A percentile compares a stretch with the other conserved stretches of the same genome.
phyloP scores from a whole-genome alignment of 1,284 basidiomycete species.

The Moesziomyces antarcticus region DNA sequence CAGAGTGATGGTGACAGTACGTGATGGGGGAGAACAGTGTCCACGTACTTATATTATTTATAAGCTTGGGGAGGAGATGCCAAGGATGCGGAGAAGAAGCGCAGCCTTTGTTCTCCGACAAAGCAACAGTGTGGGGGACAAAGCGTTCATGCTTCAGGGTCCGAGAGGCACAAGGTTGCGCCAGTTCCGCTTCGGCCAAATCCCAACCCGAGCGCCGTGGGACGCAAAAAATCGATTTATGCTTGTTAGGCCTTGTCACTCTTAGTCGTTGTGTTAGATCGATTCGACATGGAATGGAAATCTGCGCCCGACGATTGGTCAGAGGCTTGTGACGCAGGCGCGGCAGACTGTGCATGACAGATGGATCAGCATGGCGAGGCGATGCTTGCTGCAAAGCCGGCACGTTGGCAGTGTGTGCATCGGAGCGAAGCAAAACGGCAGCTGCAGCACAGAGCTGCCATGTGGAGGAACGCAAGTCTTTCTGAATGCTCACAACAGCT shows the following conservation, averaged over 20 bases:
- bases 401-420: too few relatives aligned
- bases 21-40: not conserved
- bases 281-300: too few relatives aligned
- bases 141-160: not conserved
- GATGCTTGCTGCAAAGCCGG: too few relatives aligned
- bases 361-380: too few relatives aligned
- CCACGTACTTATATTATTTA: not conserved
- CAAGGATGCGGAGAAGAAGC: conserved; percentile 15
- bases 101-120: not conserved
- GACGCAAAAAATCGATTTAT: not conserved
- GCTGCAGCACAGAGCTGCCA: too few relatives aligned
- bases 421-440: too few relatives aligned
- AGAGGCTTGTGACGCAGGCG: too few relatives aligned
- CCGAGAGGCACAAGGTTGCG: not conserved
- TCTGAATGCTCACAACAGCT: too few relatives aligned
- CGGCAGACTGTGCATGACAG: too few relatives aligned
- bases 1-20: not conserved
- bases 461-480: too few relatives aligned
- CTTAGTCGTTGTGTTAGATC: too few relatives aligned
- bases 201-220: not conserved
- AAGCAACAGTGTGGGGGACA: conserved; percentile 1
- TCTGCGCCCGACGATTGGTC: too few relatives aligned
- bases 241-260: not conserved
- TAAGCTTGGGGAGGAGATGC: not conserved
- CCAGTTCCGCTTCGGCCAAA: not conserved